Base-by-base conservation (phyloP, 2,329 filamentous ascomycete species). In the Penicillium sp. region DNA sequence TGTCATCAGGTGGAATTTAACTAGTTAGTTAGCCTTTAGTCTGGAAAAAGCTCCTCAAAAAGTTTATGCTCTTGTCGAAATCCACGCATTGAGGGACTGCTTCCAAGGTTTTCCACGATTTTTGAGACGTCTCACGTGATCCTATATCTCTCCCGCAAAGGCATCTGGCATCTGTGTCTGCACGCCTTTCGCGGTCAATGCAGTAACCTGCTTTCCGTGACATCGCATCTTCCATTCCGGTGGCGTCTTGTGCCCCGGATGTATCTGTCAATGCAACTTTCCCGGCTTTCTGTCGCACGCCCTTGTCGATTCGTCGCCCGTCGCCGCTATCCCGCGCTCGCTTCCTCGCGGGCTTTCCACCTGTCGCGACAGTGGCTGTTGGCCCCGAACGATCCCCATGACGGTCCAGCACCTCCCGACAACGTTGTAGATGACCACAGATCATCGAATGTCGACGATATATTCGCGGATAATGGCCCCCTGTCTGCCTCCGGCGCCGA, bases 241-340 rank as follows among this genome's bases (percentile, higher is more conserved):
- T 51, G 63, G 61, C 60, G 50, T 43, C 24, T 20, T 44, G 47
- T 54, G 58, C 59, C 62, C 60, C 61, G 63, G 61, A 68, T 69
- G 64, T 65, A 64, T 66, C 54, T 59, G 58, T 64, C 68, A 67
- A 72, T 73, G 65, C 68, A 66, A 57, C 64, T 61, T 52, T 60
- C 56, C 56, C 60, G 66, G 59, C 64, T 69, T 55, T 63, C 61
- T 42, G 46, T 66, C 52, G 63, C 59, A 48, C 66, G 63, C 60
- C 66, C 67, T 44, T 69, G 68, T 57, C 67, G 68, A 50, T 61
- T 70, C 50, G 58, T 70, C 54, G 66, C 66, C 46, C 67, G 60
- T 54, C 68, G 68, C 52, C 66, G 67, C 25, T 66, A 65, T 61
- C 61, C 67, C 48, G 60, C 58, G 41, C 53, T 55, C 38, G 44